Percentiles rank a stretch among this genome's conserved stretches.
phyloP scores from a whole-genome alignment of 495 filamentous ascomycete species.

The Aspergillus indologenus region DNA sequence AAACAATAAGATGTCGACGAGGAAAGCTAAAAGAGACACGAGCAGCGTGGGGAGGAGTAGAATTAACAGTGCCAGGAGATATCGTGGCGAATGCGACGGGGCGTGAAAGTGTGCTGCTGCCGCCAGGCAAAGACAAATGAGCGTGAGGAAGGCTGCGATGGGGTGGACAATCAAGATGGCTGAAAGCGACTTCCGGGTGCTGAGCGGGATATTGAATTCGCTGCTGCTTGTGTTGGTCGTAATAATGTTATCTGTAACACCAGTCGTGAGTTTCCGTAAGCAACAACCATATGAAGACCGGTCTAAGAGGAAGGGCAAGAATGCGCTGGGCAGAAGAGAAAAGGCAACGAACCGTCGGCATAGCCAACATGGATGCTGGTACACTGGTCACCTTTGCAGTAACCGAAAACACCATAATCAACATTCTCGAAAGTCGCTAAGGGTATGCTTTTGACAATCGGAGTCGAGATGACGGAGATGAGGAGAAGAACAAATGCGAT shows the following conservation, averaged over 20 bases:
- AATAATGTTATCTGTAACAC: conserved; percentile 36
- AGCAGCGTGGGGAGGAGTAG: conserved; percentile 81
- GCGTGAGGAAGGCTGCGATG: conserved; percentile 78
- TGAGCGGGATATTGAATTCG: conserved; percentile 71
- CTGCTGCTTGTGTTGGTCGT: conserved; percentile 28
- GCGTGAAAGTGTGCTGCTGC: conserved; percentile 80
- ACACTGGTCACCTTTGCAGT: conserved; percentile 64
- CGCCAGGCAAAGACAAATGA: conserved; percentile 79
- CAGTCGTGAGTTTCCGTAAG: not conserved
- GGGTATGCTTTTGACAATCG: conserved; percentile 81
- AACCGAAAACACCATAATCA: conserved; percentile 92
- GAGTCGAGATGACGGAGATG: conserved; percentile 87
- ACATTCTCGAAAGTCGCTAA: conserved; percentile 72
- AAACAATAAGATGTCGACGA: conserved; percentile 94
- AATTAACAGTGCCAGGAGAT: conserved; percentile 78
- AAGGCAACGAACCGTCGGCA: conserved; percentile 63
- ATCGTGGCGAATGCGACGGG: conserved; percentile 90
- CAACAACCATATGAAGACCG: not conserved
- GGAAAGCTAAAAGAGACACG: conserved; percentile 79
- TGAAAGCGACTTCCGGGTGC: conserved; percentile 79
- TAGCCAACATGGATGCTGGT: conserved; percentile 81
- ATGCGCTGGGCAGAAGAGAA: conserved; percentile 19
- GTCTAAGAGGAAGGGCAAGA: not conserved
- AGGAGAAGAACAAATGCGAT: conserved; percentile 81
- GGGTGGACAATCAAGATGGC: conserved; percentile 91